phyloP scores from a whole-genome alignment of 805 yeast species.

The Monosporozyma aerobia region DNA sequence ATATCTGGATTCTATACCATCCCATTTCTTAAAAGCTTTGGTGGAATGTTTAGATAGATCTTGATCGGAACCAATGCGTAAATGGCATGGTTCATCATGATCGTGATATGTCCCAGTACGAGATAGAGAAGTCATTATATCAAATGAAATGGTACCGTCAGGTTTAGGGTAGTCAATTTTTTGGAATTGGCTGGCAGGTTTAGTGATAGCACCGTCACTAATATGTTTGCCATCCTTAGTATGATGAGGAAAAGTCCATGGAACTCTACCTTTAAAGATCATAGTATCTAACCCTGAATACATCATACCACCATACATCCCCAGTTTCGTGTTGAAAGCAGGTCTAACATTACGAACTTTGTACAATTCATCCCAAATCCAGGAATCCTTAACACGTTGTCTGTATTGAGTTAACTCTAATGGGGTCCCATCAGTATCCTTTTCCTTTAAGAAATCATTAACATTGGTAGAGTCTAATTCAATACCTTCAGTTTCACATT shows the following conservation, averaged over 20 bases:
- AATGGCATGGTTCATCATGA: constrained; percentile 87
- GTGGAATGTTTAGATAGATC: constrained; percentile 59
- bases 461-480: neutral
- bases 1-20: constrained; percentile 85
- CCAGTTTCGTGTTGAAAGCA: constrained; percentile 70
- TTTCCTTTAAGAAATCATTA: neutral
- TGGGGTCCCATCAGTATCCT: neutral
- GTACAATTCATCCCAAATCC: constrained; percentile 78
- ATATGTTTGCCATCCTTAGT: constrained; percentile 32
- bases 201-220: constrained; percentile 67
- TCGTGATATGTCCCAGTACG: constrained; percentile 95
- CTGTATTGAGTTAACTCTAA: constrained; percentile 54
- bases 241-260: constrained; percentile 63
- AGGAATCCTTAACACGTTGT: constrained; percentile 56
- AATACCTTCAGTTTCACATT: neutral
- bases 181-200: constrained; percentile 51
- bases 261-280: constrained; percentile 67
- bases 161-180: constrained; percentile 92
- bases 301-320: constrained; percentile 69
- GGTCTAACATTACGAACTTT: constrained; percentile 90
- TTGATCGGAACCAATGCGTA: constrained; percentile 52
- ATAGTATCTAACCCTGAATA: constrained; percentile 80
- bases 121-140: constrained; percentile 86
- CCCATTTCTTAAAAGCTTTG: constrained; percentile 58
- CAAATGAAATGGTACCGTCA: constrained; percentile 87